phyloP scores from a whole-genome alignment of 2,329 filamentous ascomycete species.

The Berkeleyomyces rouxiae region DNA sequence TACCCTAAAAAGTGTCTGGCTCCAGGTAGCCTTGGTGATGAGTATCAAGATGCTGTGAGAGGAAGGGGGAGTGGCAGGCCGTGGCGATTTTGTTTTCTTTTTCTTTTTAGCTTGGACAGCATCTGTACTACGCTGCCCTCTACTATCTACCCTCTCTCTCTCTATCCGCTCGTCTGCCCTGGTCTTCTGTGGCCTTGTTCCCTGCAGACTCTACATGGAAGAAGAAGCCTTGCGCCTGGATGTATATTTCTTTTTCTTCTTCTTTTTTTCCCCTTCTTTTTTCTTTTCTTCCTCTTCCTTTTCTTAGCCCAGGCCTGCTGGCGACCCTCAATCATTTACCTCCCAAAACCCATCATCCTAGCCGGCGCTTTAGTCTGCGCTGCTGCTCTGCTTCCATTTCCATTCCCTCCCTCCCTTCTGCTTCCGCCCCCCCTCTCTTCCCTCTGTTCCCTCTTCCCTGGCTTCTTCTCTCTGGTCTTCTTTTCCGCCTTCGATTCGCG shows the following conservation, averaged over 20 bases:
- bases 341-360: slow-evolving; percentile 1
- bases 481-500: background rate
- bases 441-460: background rate
- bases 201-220: slow-evolving; percentile 1
- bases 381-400: background rate
- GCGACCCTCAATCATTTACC: background rate
- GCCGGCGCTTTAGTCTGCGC: background rate
- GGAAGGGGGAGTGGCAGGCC: no score
- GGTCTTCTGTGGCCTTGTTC: background rate
- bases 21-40: no score
- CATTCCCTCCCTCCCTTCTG: background rate
- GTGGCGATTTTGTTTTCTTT: no score
- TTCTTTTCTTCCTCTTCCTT: slow-evolving; percentile 4
- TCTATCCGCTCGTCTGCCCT: background rate
- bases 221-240: slow-evolving; percentile 8
- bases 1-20: no score
- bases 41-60: no score
- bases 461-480: background rate
- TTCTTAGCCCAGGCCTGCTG: background rate
- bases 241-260: background rate
- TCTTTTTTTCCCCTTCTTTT: background rate
- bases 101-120: no score
- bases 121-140: no score
- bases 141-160: no score
- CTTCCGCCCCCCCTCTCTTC: background rate